These are phyloP conservation scores for Platanthera zijinensis DNA, from an alignment of 106 monocot genomes.

Conservation along the genomic window DNA sequence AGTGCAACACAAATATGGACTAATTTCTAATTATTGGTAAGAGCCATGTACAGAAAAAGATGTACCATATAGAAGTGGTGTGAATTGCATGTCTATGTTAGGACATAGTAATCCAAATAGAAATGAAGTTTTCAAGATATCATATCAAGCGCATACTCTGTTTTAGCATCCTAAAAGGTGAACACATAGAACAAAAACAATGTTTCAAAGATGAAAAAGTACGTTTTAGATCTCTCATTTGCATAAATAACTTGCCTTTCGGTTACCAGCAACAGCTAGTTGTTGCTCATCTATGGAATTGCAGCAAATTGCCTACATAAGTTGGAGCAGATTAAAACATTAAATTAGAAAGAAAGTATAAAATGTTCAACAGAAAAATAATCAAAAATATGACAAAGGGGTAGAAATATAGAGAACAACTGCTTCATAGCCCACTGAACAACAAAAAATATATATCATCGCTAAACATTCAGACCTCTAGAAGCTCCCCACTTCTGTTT, in stretches of 20 bases:
- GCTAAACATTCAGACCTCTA: constrained; percentile 55
- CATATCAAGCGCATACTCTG: not conserved
- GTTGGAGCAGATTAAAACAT: not conserved
- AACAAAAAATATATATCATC: not conserved
- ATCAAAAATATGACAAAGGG: not conserved
- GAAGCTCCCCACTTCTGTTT: constrained; percentile 82
- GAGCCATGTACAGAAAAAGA: not conserved
- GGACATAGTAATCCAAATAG: not conserved
- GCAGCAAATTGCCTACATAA: constrained; percentile 71
- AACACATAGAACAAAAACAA: not conserved
- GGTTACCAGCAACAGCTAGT: constrained; percentile 64
- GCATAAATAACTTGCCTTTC: constrained; percentile 38
- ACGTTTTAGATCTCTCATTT: not conserved
- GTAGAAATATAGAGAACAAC: not conserved
- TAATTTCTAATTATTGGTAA: not conserved
- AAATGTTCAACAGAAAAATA: constrained; percentile 1
- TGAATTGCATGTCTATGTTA: not conserved
- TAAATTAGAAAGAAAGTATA: not conserved
- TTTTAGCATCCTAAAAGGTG: not conserved
- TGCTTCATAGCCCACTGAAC: too few species aligned
- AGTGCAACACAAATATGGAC: not conserved
- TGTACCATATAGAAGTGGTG: not conserved
- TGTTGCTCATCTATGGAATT: constrained; percentile 73
- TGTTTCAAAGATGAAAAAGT: not conserved
- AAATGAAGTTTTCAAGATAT: not conserved